Evolutionary conservation across 306 rosid genomes (phyloP), one percentile per base, ranked within the genome.

Genomic region (Glycine soja): DNA sequence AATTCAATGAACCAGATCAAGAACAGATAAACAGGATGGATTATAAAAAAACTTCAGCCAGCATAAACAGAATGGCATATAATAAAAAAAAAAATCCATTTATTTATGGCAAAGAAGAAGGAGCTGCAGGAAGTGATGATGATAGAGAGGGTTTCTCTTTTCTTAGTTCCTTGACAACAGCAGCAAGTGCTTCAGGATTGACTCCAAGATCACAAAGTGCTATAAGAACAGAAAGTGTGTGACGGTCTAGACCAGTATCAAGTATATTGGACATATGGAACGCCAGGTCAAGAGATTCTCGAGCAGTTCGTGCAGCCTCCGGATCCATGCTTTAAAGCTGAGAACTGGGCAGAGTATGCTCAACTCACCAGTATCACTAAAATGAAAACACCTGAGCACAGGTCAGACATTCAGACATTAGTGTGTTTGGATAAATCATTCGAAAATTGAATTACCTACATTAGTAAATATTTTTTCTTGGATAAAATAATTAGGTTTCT

Each of bases 191-290:
- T 82, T 93, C 97, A 8, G 93, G 94, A 76, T 91, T 91, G 82
- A 90, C 90, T 54, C 92, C 94, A 82, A 93, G 85, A 80, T 93
- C 97, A 73, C 97, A 90, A 3, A 93, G 93, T 2, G 97, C 94
- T 65, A 91, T 87, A 12, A 91, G 97, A 73, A 93, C 86, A 57
- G 97, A 93, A 40, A 93, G 92, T 36, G 97, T 86, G 86, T 91
- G 97, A 52, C 92, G 91, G 40, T 91, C 97, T 56, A 90, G 89
- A 80, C 92, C 91, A 0, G 92, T 86, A 70, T 89, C 91, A 2
- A 91, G 92, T 64, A 93, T 50, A 83, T 90, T 93, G 4, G 91
- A 91, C 88, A 91, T 90, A 36, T 90, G 93, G 70, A 91, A 93
- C 72, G 97, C 94, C 8, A 91, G 85, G 81, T 91, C 97, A 14